Base-by-base conservation (phyloP, 2,329 filamentous ascomycete species). In the Fusarium mundagurra region DNA sequence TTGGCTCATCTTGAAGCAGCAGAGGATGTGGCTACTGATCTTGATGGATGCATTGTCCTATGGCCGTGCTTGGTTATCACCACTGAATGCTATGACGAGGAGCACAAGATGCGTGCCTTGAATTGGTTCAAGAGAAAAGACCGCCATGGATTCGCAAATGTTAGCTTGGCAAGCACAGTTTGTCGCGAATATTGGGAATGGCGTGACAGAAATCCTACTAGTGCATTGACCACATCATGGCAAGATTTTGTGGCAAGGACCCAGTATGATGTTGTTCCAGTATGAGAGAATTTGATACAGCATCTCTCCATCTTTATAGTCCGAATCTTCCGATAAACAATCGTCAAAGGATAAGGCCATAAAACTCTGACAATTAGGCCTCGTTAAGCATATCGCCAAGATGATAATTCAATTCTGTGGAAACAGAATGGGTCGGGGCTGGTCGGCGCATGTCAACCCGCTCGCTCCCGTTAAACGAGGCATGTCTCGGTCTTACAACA, bases 321-420 rank as follows among this genome's bases (percentile, higher is more conserved):
- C 29, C 3, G 5, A 6, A 9, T 1, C 5, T 10, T 50, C 22
- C 3, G 8, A 0, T 9, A 10, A 8, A 10, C 6, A 18, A 18
- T 8, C 4, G 3, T 3, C 3, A 17, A 33, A n/a, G 5, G 18
- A 18, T 14, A 0, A 11, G 6, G 18, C 8, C 8, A 33, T 7
- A 8, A 51, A 20, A 8, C 1, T n/a, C 12, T 14, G 3, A 14
- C 16, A 6, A 0, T 2, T 7, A 8, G 0, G 12, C 8, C 6
- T 8, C 31, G 17, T 17, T 8, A 3, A 16, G 1, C 4, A 34
- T 24, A 24, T 2, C 3, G 3, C n/a, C 8, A 12, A 51, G 17
- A 18, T 10, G 6, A 1, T 0, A 20, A 13, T 16, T 24, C 6
- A n/a, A 9, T 17, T 6, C 0, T 0, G 5, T n/a, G 16, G 16